Base-by-base conservation (phyloP, 192 early-diverging fungal species). In the Umbelopsis isabellina region DNA sequence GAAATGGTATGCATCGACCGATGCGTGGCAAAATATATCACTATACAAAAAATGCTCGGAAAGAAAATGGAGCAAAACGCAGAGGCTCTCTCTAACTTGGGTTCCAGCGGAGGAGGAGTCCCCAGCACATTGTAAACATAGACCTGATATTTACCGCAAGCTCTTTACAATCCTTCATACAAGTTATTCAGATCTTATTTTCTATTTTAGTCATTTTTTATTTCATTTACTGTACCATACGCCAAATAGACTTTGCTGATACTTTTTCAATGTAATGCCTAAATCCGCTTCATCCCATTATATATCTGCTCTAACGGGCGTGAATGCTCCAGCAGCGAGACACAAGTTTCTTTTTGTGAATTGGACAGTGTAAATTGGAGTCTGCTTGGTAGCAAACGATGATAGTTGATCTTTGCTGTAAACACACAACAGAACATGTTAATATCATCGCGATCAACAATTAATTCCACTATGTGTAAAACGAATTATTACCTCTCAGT, bases 1-100 rank as follows among this genome's bases (percentile, higher is more conserved):
- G 95, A 97, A 81, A 87, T 89, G 10, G 92, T 94, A 25, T 97
- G 95, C 77, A 84, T 92, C 46, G 95, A 97, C 75, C 91, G 95
- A 49, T 97, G 95, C 65, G 92, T 92, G 8, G 78, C 89, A 33
- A 97, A 97, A 82, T 97, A 90, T 79, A 90, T 94, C 79, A 90
- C 90, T 61, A 88, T 94, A 68, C 91, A 92, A 73, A 86, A 83
- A 72, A 83, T 87, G 41, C 80, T 94, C 68, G 89, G 90, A 35
- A 84, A 90, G 75, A 91, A 92, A 79, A 83, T 95, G 71, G 83
- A 90, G 65, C 82, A 91, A 61, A 75, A 66, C 33, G 68, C 55
- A 47, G 65, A 66, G 2, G 4, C 45, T 33, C 65, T 66, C 7
- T 2, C 46, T 18, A 66, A 66, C 37, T 23, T 61, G 15, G 55